Percentiles rank a stretch among this genome's conserved stretches.
These are phyloP conservation scores for Cryomyces antarcticus DNA, from an alignment of 495 filamentous ascomycete species.

Conservation along the genomic window DNA sequence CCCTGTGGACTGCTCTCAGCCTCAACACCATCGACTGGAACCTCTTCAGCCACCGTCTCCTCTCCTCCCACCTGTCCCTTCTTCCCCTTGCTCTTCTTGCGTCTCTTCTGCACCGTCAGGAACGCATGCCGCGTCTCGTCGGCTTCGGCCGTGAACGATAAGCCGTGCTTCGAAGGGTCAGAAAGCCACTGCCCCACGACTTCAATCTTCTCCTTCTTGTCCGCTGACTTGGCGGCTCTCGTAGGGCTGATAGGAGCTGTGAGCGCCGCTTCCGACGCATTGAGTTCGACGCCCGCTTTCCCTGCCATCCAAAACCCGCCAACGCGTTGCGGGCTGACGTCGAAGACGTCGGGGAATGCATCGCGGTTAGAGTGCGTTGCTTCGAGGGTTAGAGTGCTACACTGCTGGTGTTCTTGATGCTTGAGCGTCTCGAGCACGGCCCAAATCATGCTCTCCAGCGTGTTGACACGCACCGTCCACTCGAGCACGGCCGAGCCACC, in stretches of 20 bases:
- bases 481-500: constrained; percentile 48
- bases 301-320: constrained; percentile 14
- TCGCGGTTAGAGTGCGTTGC: background rate
- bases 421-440: constrained; percentile 43
- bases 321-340: constrained; percentile 16
- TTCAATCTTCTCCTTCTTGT: constrained; percentile 45
- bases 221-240: constrained; percentile 15
- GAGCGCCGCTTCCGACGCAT: constrained; percentile 2
- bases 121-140: constrained; percentile 24
- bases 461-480: constrained; percentile 82
- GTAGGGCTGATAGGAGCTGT: background rate
- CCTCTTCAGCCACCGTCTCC: constrained; percentile 2
- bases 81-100: constrained; percentile 2
- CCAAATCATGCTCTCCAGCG: constrained; percentile 77
- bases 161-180: constrained; percentile 6
- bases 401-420: constrained; percentile 8
- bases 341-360: constrained; percentile 3
- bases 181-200: constrained; percentile 32
- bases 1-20: constrained; percentile 2
- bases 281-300: constrained; percentile 3
- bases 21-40: background rate
- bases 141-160: constrained; percentile 11
- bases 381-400: background rate
- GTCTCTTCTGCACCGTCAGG: constrained; percentile 21
- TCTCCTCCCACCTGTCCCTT: constrained; percentile 10